Conservation (phyloP, 257 asterid genomes). For the Solanum tarapatanum region DNA sequence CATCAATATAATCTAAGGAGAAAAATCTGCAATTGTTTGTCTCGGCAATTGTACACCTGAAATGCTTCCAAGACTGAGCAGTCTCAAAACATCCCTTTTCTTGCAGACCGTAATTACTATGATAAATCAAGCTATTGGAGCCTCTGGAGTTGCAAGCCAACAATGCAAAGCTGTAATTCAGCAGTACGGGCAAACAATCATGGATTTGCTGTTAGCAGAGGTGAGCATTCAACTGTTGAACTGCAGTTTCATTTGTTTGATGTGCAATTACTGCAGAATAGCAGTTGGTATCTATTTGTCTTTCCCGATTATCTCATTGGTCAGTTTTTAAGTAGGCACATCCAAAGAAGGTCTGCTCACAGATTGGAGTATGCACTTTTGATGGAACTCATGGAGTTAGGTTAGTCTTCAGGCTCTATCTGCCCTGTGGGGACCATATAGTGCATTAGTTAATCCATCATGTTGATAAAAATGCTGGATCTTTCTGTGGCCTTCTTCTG, state of each 20-base stretch:
- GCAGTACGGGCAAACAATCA: constrained; percentile 70
- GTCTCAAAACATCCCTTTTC: neutral
- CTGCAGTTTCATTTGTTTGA: neutral
- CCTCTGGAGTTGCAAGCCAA: constrained; percentile 84
- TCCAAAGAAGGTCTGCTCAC: constrained; percentile 82
- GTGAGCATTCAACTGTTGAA: constrained; percentile 14
- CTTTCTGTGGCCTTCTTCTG: neutral
- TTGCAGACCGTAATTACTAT: constrained; percentile 65
- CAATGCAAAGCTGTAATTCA: constrained; percentile 93
- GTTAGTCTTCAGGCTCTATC: constrained; percentile 18
- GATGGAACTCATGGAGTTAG: constrained; percentile 88
- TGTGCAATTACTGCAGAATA: neutral
- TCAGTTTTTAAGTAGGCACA: constrained; percentile 33
- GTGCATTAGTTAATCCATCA: neutral
- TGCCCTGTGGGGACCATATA: neutral
- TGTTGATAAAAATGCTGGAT: neutral
- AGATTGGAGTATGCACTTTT: constrained; percentile 72
- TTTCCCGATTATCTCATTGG: neutral
- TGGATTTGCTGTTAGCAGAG: constrained; percentile 69
- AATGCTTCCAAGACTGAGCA: neutral
- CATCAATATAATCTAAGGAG: neutral
- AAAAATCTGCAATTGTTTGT: neutral
- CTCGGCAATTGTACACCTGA: neutral
- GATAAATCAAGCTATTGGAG: constrained; percentile 98
- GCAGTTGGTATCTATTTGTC: neutral